Evolutionary conservation across 2,329 filamentous ascomycete genomes (phyloP).

Genomic region (Bipolaris gigantea): DNA sequence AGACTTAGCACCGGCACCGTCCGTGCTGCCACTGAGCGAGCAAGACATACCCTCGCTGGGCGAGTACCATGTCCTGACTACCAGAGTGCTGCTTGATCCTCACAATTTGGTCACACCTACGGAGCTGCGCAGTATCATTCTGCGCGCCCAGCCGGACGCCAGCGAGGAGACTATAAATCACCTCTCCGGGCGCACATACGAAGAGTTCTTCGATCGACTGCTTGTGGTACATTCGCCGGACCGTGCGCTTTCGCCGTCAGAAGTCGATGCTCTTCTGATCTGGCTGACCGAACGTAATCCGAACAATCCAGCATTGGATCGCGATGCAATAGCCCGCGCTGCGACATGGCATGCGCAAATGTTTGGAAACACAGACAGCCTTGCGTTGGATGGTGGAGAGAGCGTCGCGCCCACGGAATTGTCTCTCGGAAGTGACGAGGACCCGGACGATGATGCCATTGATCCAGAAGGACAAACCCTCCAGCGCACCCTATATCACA

Average conservation of each 20-base stretch:
- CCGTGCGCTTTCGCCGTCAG: constrained; percentile 20
- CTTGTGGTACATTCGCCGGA: constrained; percentile 27
- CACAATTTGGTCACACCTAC: constrained; percentile 22
- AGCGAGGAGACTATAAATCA: constrained; percentile 24
- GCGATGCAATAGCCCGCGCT: constrained; percentile 20
- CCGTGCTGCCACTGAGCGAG: constrained; percentile 17
- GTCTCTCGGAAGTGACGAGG: constrained; percentile 35
- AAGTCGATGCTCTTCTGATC: constrained; percentile 21
- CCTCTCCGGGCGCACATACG: constrained; percentile 30
- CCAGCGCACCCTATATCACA: constrained; percentile 82
- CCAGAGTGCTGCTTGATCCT: constrained; percentile 26
- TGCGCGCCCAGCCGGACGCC: constrained; percentile 21
- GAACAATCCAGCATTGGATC: constrained; percentile 5
- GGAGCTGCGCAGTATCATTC: constrained; percentile 30
- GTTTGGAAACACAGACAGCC: constrained; percentile 10
- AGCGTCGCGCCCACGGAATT: constrained; percentile 39
- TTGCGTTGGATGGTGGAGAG: constrained; percentile 25
- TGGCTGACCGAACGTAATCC: constrained; percentile 25
- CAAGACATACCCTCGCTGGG: constrained; percentile 28
- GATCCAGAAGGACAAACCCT: constrained; percentile 71
- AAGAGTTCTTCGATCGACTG: constrained; percentile 36
- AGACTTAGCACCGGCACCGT: constrained; percentile 19
- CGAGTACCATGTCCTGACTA: constrained; percentile 31
- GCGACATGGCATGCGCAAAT: constrained; percentile 26
- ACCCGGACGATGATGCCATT: constrained; percentile 47